phyloP scores from a whole-genome alignment of 495 filamentous ascomycete genomes.

The Podospora conica region DNA sequence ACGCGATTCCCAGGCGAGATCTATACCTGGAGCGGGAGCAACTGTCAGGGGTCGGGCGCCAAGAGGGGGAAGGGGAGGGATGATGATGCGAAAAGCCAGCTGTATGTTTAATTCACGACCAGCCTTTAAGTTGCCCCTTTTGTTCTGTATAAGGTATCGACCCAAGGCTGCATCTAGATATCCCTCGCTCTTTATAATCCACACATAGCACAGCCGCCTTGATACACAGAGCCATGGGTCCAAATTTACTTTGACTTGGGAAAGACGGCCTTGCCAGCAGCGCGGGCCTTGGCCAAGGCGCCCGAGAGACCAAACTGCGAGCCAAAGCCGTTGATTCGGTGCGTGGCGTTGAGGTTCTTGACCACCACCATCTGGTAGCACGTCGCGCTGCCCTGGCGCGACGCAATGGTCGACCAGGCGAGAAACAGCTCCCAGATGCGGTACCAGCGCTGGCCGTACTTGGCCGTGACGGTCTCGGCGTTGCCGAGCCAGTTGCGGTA shows the following conservation, averaged over 20 bases:
- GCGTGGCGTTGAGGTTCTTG: conserved; percentile 97
- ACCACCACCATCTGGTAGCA: conserved; percentile 95
- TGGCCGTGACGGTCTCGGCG: conserved; percentile 86
- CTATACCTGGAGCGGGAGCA: too few relatives aligned
- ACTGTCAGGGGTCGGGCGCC: too few relatives aligned
- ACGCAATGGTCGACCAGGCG: conserved; percentile 84
- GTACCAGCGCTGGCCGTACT: conserved; percentile 95
- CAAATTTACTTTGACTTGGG: too few relatives aligned
- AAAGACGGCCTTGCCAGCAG: conserved; percentile 29
- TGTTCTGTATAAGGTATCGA: too few relatives aligned
- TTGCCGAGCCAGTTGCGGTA: conserved; percentile 99
- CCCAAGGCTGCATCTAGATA: too few relatives aligned
- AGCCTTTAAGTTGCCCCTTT: too few relatives aligned
- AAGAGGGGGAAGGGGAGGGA: too few relatives aligned
- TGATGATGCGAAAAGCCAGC: too few relatives aligned
- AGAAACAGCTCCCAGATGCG: conserved; percentile 99
- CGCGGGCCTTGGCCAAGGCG: conserved; percentile 48
- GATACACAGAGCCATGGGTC: too few relatives aligned
- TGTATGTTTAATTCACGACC: too few relatives aligned
- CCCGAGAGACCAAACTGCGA: conserved; percentile 68
- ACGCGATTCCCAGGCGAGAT: conserved; percentile 2
- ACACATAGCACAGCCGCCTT: too few relatives aligned
- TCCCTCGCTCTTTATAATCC: too few relatives aligned
- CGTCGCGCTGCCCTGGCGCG: conserved; percentile 85
- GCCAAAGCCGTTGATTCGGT: conserved; percentile 80